phyloP scores from a whole-genome alignment of 2,329 filamentous ascomycete species.

The Leptographium wingfieldii region DNA sequence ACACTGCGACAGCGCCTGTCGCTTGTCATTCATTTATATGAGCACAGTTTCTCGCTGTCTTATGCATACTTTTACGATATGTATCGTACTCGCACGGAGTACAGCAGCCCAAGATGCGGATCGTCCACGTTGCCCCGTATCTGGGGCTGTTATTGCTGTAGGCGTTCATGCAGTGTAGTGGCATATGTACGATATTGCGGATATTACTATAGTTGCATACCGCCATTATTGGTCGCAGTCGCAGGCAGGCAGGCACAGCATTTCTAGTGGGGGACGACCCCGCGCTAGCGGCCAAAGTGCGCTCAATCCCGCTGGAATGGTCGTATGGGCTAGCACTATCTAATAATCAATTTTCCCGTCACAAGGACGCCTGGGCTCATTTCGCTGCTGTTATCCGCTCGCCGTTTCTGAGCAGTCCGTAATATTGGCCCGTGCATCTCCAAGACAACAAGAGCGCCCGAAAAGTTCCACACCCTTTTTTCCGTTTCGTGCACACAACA shows the following conservation, averaged over 20 bases:
- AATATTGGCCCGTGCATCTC: constrained; percentile 14
- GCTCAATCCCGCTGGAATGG: background rate
- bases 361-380: background rate
- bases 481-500: background rate
- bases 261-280: background rate
- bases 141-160: constrained; percentile 3
- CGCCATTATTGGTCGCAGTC: background rate
- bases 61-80: background rate
- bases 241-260: background rate
- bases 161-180: constrained; percentile 4
- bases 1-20: background rate
- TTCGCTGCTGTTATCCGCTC: background rate
- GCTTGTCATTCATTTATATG: background rate
- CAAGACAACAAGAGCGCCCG: constrained; percentile 13
- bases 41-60: too few species aligned
- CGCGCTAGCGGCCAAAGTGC: background rate
- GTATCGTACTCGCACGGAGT: too few species aligned
- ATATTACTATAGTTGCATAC: background rate
- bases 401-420: background rate
- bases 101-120: background rate
- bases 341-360: background rate
- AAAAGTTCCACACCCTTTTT: constrained; percentile 6
- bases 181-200: background rate
- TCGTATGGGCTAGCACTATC: background rate
- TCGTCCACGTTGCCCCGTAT: background rate